Percentiles rank a stretch among this genome's conserved stretches.
Conservation (phyloP, 1,139 yeast species). For the Candida glucosophila region DNA sequence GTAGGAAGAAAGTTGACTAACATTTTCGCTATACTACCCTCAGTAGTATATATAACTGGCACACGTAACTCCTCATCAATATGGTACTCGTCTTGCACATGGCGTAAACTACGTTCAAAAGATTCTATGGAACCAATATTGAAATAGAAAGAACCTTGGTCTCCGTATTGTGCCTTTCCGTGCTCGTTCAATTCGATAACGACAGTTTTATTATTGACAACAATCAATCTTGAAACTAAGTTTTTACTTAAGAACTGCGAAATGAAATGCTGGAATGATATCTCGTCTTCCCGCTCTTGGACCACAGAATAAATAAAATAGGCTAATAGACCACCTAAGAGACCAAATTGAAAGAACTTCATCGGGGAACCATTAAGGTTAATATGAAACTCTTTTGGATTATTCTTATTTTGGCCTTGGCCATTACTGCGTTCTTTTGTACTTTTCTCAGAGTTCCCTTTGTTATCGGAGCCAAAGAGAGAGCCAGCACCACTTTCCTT, state of each 20-base stretch:
- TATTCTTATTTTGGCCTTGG: conserved; percentile 6
- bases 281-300: conserved; percentile 20
- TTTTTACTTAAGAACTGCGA: conserved; percentile 32
- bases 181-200: conserved; percentile 30
- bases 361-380: conserved; percentile 18
- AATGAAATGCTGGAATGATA: conserved; percentile 38
- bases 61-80: conserved; percentile 59
- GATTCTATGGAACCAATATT: conserved; percentile 86
- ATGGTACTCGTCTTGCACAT: conserved; percentile 61
- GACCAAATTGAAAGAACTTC: conserved; percentile 23
- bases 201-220: conserved; percentile 32
- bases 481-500: conserved; percentile 3
- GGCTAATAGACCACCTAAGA: conserved; percentile 18
- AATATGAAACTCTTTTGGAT: conserved; percentile 15
- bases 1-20: conserved; percentile 77
- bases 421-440: conserved; percentile 7
- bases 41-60: conserved; percentile 75
- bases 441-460: conserved; percentile 4
- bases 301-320: conserved; percentile 11
- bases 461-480: conserved; percentile 6
- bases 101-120: conserved; percentile 79
- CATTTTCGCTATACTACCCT: conserved; percentile 55
- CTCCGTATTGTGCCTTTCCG: conserved; percentile 22
- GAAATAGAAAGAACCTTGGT: conserved; percentile 33
- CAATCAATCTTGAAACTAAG: conserved; percentile 26